Base-by-base conservation (phyloP, 208 protist species). In the Angomonas deanei region DNA sequence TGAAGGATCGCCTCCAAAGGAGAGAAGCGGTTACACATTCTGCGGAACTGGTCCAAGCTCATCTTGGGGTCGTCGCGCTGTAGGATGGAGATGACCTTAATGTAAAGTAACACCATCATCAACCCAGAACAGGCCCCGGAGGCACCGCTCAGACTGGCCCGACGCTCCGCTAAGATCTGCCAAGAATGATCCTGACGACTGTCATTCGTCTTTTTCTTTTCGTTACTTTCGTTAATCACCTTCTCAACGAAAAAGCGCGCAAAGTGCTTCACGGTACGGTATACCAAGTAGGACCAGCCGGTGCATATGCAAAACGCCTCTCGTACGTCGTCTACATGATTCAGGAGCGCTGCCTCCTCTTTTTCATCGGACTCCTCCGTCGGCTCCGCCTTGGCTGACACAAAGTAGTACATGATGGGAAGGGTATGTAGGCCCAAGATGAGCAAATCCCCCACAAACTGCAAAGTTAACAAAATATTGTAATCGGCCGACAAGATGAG, bases 361-460 rank as follows among this genome's bases (percentile, higher is more conserved):
- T 58, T 21, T 24, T 10, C 8, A 28, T 58, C 47, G 11, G 23
- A 2, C 4, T 3, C 13, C 47, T 17, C 4, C 30, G 59, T 28
- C 24, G 32, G 15, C 38, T 5, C 10, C 28, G 54, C n/a, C 47
- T 78, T 66, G 74, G 72, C 82, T 0, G 31, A 50, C 11, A 91
- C 76, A 59, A 79, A 86, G 31, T 65, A 66, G 31, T 66, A 52
- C 34, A 94, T 87, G 11, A 50, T 83, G 10, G 88, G 88, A 30
- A 94, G 39, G n/a, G 88, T 94, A 58, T 94, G 88, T 23, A 90
- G 47, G 15, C 66, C 52, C 48, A 74, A 71, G 38, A 94, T 85
- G 2, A 68, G 68, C 15, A 73, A 50, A 48, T 88, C 90, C 1
- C 74, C 68, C 11, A 87, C n/a, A 10, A 94, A 67, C 56, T 94